Evolutionary conservation across 805 yeast species (phyloP), one percentile per base, ranked within the genome.

Genomic region (Starmerella riodocensis): DNA sequence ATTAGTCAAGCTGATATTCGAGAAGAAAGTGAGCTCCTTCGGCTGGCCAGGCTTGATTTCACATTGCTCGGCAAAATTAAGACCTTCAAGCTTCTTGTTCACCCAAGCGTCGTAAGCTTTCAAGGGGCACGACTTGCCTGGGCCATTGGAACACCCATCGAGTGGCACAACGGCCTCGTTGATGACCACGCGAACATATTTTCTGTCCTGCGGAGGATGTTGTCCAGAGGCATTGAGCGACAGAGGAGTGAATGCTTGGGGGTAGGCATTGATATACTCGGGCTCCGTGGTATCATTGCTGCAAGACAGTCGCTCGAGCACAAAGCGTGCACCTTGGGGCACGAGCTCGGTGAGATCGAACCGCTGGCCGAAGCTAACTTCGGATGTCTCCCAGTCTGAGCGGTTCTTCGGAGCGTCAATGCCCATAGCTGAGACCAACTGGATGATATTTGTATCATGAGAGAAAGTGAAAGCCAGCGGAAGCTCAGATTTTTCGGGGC

Each of bases 401-500:
- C 17, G 34, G 34, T 31, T 48, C 11, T 55, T 60, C 12, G 70
- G 66, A 28, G 54, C 58, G 18, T 67, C 59, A 27, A 73, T 42
- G 3, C 76, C 76, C 26, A 72, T 57, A 2, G 73, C 63, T 19
- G 73, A 53, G 33, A 66, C 63, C 46, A 66, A 61, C 20, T 67
- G 61, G 42, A 70, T 71, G 29, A 73, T 55, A 49, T 74, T 76
- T 21, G 75, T 71, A 51, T 74, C 79, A 54, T 74, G 79, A 14
- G 74, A 63, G 53, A 72, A 72, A 16, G 66, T 60, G 41, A 67
- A 61, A 55, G 68, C 64, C 27, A 74, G 53, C 42, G 67, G 55
- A 8, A 52, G 50, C 8, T 13, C 12, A 24, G 53, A 65, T 45
- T 40, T 36, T 39, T 53, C 53, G 7, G 59, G 59, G n/a, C 62